Conservation (phyloP, 176 grass and related monocot species). For the Miscanthus lutarioriparius region DNA sequence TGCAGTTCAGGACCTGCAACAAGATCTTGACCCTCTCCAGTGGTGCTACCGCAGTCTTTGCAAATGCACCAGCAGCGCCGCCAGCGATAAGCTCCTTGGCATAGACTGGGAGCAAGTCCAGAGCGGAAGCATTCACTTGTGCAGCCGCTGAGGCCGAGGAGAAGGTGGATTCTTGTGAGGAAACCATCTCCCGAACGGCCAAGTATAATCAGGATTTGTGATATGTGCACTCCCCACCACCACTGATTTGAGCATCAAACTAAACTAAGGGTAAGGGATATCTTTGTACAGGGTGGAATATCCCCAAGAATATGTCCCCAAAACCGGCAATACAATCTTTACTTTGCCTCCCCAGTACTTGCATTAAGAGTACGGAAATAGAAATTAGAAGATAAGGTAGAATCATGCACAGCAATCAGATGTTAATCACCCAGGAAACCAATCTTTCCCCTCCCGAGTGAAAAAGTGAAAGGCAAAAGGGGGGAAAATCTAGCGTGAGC, state of each 20-base stretch:
- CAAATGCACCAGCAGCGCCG: conserved; percentile 81
- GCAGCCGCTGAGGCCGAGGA: conserved; percentile 50
- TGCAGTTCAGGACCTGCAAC: conserved; percentile 50
- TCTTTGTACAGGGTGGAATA: conserved; percentile 24
- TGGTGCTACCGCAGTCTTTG: conserved; percentile 83
- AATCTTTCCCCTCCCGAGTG: not conserved
- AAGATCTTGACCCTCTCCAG: conserved; percentile 91
- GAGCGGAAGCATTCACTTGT: conserved; percentile 55
- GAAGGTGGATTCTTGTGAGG: conserved; percentile 71
- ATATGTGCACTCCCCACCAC: conserved; percentile 18
- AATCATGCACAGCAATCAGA: not conserved
- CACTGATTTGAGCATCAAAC: conserved; percentile 37
- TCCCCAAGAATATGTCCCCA: conserved; percentile 31
- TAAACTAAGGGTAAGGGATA: conserved; percentile 10
- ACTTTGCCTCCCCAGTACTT: not conserved
- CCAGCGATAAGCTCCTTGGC: conserved; percentile 85
- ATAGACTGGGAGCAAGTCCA: conserved; percentile 77
- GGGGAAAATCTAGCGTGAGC: conserved; percentile 9
- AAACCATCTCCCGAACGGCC: conserved; percentile 38
- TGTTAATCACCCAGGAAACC: not conserved
- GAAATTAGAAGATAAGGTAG: conserved; percentile 18
- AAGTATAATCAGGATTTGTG: not conserved
- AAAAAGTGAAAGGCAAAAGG: not conserved
- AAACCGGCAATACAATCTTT: conserved; percentile 12
- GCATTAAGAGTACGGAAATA: conserved; percentile 13